Conservation (phyloP, 176 grass and related monocot species). For the Cymbopogon citratus region DNA sequence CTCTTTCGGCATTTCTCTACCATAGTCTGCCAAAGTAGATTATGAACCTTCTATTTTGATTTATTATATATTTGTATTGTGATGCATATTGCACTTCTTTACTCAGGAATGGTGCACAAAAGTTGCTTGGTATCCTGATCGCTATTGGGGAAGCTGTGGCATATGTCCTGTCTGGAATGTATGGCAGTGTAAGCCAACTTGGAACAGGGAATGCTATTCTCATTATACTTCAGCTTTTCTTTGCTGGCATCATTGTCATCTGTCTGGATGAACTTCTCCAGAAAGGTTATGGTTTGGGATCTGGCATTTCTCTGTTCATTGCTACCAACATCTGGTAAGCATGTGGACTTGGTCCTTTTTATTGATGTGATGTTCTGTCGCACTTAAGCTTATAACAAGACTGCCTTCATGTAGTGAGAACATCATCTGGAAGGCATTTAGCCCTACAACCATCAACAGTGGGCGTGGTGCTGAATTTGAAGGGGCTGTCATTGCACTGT, state of each 20-base stretch:
- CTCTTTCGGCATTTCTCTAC: no score
- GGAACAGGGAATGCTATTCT: constrained; percentile 94
- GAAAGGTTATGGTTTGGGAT: constrained; percentile 98
- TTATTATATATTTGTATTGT: not conserved
- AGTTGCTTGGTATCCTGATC: constrained; percentile 88
- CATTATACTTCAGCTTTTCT: constrained; percentile 97
- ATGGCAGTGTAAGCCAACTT: constrained; percentile 81
- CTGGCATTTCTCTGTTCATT: constrained; percentile 95
- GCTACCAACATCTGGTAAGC: constrained; percentile 97
- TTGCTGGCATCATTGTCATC: constrained; percentile 96
- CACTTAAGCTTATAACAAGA: constrained; percentile 6
- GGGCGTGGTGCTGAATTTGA: constrained; percentile 93
- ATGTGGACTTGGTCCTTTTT: not conserved
- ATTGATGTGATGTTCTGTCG: not conserved
- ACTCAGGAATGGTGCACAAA: constrained; percentile 84
- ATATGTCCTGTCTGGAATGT: constrained; percentile 95
- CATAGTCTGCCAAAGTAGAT: not conserved
- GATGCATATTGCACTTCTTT: not conserved
- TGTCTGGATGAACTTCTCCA: constrained; percentile 96
- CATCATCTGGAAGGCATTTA: constrained; percentile 99
- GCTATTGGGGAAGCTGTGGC: constrained; percentile 89
- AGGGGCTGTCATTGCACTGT: constrained; percentile 89
- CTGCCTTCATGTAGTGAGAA: constrained; percentile 58
- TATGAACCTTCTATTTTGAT: not conserved
- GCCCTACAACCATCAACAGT: constrained; percentile 91